phyloP scores from a whole-genome alignment of 257 asterid species.

The Osmanthus fragrans region DNA sequence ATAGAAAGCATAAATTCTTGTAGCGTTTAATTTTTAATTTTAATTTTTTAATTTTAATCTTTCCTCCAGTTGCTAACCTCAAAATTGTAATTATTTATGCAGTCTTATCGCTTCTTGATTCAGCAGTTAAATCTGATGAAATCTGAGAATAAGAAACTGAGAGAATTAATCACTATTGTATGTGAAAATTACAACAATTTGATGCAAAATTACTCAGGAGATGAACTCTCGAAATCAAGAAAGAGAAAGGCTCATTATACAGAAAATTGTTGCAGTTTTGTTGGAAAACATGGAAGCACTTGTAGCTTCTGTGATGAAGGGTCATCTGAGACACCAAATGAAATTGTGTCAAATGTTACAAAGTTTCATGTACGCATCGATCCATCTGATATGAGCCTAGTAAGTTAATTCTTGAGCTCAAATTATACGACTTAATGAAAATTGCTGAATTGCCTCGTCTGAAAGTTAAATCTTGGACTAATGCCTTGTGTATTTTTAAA shows the following conservation, averaged over 20 bases:
- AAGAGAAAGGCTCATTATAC: constrained; percentile 43
- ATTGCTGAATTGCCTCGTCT: background rate
- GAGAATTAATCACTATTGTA: constrained; percentile 34
- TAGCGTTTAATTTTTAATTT: background rate
- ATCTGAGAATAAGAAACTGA: constrained; percentile 62
- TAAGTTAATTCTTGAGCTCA: constrained; percentile 24
- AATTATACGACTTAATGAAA: background rate
- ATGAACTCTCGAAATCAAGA: constrained; percentile 21
- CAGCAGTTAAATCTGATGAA: constrained; percentile 50
- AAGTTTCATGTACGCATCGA: constrained; percentile 50
- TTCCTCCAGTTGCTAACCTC: background rate
- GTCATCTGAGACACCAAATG: constrained; percentile 40
- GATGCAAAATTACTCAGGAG: constrained; percentile 28
- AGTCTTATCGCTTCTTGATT: constrained; percentile 33
- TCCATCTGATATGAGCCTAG: constrained; percentile 61
- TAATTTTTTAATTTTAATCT: background rate
- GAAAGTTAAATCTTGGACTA: too few species aligned
- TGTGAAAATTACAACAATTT: constrained; percentile 41
- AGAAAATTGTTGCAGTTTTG: constrained; percentile 17
- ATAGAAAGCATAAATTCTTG: too few species aligned
- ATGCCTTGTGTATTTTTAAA: too few species aligned
- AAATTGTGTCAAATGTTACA: constrained; percentile 52
- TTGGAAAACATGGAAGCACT: constrained; percentile 1
- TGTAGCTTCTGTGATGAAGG: constrained; percentile 33
- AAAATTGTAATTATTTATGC: constrained; percentile 17